Conservation (phyloP, 225 moss, liverwort and hornwort species). For the Rhytidiadelphus loreus region DNA sequence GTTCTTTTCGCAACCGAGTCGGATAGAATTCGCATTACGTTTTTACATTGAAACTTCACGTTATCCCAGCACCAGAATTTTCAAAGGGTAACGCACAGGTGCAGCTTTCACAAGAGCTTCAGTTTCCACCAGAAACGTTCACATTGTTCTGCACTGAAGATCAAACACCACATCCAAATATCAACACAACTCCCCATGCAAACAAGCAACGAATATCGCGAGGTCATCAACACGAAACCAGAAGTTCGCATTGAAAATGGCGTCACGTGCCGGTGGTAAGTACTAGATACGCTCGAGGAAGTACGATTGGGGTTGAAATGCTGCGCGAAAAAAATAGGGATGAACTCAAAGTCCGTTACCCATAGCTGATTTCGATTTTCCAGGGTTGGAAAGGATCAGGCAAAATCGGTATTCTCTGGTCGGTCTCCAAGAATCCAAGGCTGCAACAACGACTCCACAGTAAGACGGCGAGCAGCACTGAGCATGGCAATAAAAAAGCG, state of each 20-base stretch:
- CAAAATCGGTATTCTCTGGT: slow-evolving; percentile 38
- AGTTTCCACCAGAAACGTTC: slow-evolving; percentile 7
- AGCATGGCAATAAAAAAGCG: slow-evolving; percentile 97
- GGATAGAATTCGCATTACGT: background rate
- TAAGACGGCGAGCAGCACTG: slow-evolving; percentile 82
- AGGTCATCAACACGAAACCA: background rate
- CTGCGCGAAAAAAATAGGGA: slow-evolving; percentile 36
- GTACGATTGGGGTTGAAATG: slow-evolving; percentile 42
- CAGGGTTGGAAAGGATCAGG: slow-evolving; percentile 29
- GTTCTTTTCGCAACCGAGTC: background rate
- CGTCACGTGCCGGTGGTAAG: background rate
- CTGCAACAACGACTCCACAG: slow-evolving; percentile 82
- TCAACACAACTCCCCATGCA: background rate
- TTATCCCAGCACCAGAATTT: background rate
- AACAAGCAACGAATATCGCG: background rate
- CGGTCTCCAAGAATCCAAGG: slow-evolving; percentile 91
- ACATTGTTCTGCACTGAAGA: slow-evolving; percentile 7
- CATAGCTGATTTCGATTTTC: slow-evolving; percentile 36
- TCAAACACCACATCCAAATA: background rate
- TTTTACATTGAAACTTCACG: background rate
- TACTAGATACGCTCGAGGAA: slow-evolving; percentile 44
- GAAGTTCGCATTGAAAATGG: background rate
- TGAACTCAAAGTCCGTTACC: slow-evolving; percentile 44
- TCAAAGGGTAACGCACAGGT: background rate
- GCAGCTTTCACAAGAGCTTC: background rate